Evolutionary conservation across 1,284 basidiomycete species (phyloP), one percentile per base, ranked within the genome.

Genomic region (Xanthoconium separans): DNA sequence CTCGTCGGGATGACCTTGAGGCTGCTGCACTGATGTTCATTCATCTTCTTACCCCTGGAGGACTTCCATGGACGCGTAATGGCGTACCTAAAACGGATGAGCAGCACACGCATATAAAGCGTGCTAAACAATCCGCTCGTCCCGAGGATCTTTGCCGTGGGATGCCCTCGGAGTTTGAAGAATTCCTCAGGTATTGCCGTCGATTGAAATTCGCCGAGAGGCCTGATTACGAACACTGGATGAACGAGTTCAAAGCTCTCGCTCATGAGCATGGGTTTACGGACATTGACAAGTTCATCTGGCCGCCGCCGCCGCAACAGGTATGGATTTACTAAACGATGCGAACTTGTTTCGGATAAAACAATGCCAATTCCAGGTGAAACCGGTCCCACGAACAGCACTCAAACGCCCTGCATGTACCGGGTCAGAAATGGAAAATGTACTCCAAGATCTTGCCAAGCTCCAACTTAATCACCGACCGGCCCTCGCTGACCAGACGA

Each of bases 1-100:
- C 87, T 52, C 79, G 87, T 44, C 77, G 87, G 57, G 87, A 90
- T 63, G 87, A 90, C 63, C 76, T 90, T 49, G 87, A 90, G 69
- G 87, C 87, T 0, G 75, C 80, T 30, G 86, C 85, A 3, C 74
- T 90, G 36, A 87, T 90, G 85, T 75, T 90, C 54, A 86, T 90
- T 54, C 87, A 90, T 65, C 75, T 90, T 18, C 75, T 90, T 41
- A 90, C 84, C 4, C 86, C 88, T 2, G 77, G 80, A n/a, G 87
- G 87, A 6, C 78, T 90, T 31, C 73, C 80, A 18, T 90, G 87
- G 87, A 89, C 86, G 36, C 78, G 88, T 15, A 85, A 87, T 56
- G 87, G 87, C 12, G 78, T 90, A 7, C 87, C 87, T 6, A 86
- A 84, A 62, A 82, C 82, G 11, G 79, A 83, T 18, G 75, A 73